A percentile compares a stretch with the other conserved stretches of the same genome.
Evolutionary conservation across 257 asterid species (phyloP).

Genomic region (Fraxinus quadrangulata): DNA sequence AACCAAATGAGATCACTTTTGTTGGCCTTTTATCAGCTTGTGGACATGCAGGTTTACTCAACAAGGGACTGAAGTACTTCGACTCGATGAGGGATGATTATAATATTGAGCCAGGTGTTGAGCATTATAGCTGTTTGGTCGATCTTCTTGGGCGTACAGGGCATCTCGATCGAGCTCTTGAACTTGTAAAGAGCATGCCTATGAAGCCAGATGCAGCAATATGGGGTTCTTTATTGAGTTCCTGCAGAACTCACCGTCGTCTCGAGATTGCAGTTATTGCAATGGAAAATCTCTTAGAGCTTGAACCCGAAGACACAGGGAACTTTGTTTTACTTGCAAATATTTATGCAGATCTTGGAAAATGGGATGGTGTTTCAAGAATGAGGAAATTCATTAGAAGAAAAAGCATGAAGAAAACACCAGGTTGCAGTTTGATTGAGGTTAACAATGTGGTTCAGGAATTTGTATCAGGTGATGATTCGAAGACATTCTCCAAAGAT

Average conservation of each 20-base stretch:
- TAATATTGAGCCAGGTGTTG: constrained; percentile 56
- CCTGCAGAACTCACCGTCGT: constrained; percentile 60
- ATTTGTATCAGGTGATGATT: constrained; percentile 59
- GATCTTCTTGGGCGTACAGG: constrained; percentile 79
- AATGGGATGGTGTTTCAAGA: constrained; percentile 74
- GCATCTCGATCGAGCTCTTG: constrained; percentile 53
- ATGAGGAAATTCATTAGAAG: constrained; percentile 63
- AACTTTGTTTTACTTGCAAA: constrained; percentile 70
- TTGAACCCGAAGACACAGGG: constrained; percentile 72
- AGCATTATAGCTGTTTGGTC: constrained; percentile 75
- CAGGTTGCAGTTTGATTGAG: constrained; percentile 71
- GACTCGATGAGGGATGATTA: constrained; percentile 52
- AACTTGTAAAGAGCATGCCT: constrained; percentile 55
- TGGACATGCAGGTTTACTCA: constrained; percentile 65
- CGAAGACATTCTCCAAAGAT: constrained; percentile 52
- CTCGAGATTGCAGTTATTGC: constrained; percentile 68
- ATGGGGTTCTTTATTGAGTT: constrained; percentile 80
- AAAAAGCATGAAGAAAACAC: constrained; percentile 61
- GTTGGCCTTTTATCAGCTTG: constrained; percentile 81
- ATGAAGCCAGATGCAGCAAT: constrained; percentile 70
- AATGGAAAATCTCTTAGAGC: constrained; percentile 53
- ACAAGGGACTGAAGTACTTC: constrained; percentile 60
- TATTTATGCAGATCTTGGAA: constrained; percentile 69
- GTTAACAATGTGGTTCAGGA: constrained; percentile 57
- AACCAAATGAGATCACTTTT: constrained; percentile 75